phyloP scores from a whole-genome alignment of 768 basidiomycete species.

The Hypholoma fasciculare region DNA sequence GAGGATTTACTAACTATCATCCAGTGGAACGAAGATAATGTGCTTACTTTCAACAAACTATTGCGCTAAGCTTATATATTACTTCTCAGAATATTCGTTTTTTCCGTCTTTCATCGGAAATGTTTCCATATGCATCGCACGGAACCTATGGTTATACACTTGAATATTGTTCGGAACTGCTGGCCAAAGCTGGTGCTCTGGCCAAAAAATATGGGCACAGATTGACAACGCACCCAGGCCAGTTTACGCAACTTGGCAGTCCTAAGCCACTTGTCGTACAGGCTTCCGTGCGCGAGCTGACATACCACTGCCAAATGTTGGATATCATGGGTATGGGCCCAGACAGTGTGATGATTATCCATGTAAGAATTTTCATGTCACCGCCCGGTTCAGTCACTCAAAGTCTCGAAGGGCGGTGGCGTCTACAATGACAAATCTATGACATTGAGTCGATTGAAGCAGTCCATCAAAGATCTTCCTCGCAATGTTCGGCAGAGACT shows the following conservation, averaged over 20 bases:
- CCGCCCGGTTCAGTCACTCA: neutral
- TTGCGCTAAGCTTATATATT: neutral
- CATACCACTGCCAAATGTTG: conserved; percentile 88
- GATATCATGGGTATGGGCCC: conserved; percentile 77
- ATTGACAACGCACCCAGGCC: conserved; percentile 87
- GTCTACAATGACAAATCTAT: conserved; percentile 78
- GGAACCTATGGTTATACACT: conserved; percentile 78
- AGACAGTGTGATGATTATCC: conserved; percentile 90
- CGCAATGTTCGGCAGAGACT: conserved; percentile 68
- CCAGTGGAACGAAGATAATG: conserved; percentile 91
- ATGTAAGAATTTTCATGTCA: conserved; percentile 42
- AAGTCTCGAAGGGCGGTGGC: conserved; percentile 61
- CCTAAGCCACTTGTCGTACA: conserved; percentile 74
- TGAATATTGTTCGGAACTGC: conserved; percentile 61
- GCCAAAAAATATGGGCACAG: conserved; percentile 74
- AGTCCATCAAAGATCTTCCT: conserved; percentile 62
- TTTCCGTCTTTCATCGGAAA: conserved; percentile 85
- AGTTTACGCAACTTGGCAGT: conserved; percentile 81
- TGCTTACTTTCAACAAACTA: neutral
- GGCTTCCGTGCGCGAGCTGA: conserved; percentile 76
- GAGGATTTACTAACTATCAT: conserved; percentile 73
- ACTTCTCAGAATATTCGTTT: conserved; percentile 67
- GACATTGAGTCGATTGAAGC: conserved; percentile 72
- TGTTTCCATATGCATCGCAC: conserved; percentile 94
- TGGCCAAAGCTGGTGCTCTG: conserved; percentile 60